Evolutionary conservation across 2,329 filamentous ascomycete genomes (phyloP).

Genomic region (Tolypocladium endophyticum): DNA sequence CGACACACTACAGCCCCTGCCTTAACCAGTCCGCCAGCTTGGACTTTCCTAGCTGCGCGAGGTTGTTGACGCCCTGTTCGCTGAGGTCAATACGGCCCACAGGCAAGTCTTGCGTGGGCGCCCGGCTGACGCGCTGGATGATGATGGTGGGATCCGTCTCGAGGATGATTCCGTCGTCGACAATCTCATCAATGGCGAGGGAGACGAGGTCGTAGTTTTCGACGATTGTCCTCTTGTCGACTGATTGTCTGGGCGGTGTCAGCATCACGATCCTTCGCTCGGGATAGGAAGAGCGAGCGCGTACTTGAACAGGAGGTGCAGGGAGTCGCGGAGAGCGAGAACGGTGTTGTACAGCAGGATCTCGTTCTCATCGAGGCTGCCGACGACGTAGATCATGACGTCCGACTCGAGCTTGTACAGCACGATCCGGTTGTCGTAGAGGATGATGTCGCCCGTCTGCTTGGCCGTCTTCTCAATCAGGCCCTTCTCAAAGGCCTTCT

Average conservation of each 20-base stretch:
- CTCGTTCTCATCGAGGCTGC: slow-evolving; percentile 89
- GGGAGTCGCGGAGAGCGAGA: slow-evolving; percentile 76
- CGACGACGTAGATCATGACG: slow-evolving; percentile 91
- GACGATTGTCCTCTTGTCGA: slow-evolving; percentile 94
- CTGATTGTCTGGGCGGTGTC: slow-evolving; percentile 60
- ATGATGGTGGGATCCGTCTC: slow-evolving; percentile 96
- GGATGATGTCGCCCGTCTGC: slow-evolving; percentile 88
- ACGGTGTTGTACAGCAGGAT: slow-evolving; percentile 92
- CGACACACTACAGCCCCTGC: slow-evolving; percentile 54
- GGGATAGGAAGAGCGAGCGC: slow-evolving; percentile 12
- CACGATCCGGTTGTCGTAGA: slow-evolving; percentile 93
- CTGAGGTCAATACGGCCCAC: slow-evolving; percentile 91
- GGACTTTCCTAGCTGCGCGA: slow-evolving; percentile 86
- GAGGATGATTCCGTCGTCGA: slow-evolving; percentile 91
- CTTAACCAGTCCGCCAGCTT: slow-evolving; percentile 86
- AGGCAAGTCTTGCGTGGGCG: slow-evolving; percentile 82
- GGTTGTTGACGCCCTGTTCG: slow-evolving; percentile 88
- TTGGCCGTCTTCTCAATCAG: slow-evolving; percentile 93
- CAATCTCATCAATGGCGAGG: slow-evolving; percentile 87
- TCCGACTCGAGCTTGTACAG: slow-evolving; percentile 98
- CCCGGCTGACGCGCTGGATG: slow-evolving; percentile 82
- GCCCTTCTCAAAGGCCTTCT: slow-evolving; percentile 95
- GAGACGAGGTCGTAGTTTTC: slow-evolving; percentile 98
- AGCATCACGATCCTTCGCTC: background rate
- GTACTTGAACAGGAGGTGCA: slow-evolving; percentile 88